These are phyloP conservation scores for Ophiocordyceps camponoti-floridani DNA, from an alignment of 2,329 filamentous ascomycete genomes.

Conservation along the genomic window DNA sequence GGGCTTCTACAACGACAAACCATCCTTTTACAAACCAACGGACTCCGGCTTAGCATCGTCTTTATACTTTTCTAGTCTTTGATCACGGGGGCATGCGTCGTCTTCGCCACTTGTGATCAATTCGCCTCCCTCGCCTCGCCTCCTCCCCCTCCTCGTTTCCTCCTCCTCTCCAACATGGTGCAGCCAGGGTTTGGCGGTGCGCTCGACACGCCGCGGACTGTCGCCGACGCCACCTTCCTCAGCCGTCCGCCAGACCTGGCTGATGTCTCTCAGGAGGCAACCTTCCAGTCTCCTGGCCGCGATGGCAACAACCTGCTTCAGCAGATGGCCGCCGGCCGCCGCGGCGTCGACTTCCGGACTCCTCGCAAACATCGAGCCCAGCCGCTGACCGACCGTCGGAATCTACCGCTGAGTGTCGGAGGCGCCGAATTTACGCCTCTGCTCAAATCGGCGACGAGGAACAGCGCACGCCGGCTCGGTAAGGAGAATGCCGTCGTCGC, in stretches of 20 bases:
- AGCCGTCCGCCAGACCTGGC: conserved; percentile 48
- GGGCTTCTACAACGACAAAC: no score
- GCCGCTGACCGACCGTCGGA: conserved; percentile 55
- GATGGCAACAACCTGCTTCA: conserved; percentile 42
- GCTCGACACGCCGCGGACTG: conserved; percentile 73
- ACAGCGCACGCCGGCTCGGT: conserved; percentile 46
- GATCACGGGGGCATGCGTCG: not conserved
- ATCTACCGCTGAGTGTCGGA: conserved; percentile 45
- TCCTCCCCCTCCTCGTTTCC: not conserved
- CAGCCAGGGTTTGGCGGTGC: conserved; percentile 41
- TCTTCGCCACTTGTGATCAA: not conserved
- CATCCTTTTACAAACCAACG: no score
- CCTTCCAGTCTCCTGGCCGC: conserved; percentile 67
- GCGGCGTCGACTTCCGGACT: conserved; percentile 45
- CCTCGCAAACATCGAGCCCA: conserved; percentile 46
- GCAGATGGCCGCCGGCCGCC: conserved; percentile 49
- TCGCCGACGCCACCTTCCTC: conserved; percentile 71
- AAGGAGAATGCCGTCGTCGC: conserved; percentile 41
- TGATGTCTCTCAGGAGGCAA: conserved; percentile 73
- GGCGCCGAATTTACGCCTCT: conserved; percentile 85
- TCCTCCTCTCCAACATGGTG: conserved; percentile 30
- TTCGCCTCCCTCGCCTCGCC: not conserved
- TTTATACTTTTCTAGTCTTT: not conserved
- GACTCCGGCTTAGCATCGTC: no score
- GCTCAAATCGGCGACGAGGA: conserved; percentile 63